A percentile compares a stretch with the other conserved stretches of the same genome.
Conservation (phyloP, 352 stramenopile genomes). For the Phytopythium vexans region DNA sequence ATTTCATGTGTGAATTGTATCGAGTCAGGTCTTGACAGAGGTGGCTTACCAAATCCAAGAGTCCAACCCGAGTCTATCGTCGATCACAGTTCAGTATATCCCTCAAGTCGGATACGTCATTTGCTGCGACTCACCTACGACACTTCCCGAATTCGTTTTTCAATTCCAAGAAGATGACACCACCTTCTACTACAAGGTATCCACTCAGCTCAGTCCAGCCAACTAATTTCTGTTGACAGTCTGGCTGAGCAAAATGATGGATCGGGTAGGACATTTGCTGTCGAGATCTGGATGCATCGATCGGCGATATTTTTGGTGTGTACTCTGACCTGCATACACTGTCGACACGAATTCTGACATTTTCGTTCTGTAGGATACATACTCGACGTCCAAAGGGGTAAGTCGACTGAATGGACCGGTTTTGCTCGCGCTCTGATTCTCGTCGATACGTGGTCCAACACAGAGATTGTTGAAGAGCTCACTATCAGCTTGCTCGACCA, state of each 20-base stretch:
- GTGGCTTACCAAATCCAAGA: slow-evolving; percentile 83
- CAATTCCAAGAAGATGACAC: slow-evolving; percentile 87
- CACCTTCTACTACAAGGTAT: slow-evolving; percentile 87
- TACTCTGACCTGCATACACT: not conserved
- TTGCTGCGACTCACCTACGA: slow-evolving; percentile 65
- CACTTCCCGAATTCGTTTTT: slow-evolving; percentile 75
- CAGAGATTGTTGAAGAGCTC: slow-evolving; percentile 77
- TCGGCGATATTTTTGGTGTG: slow-evolving; percentile 81
- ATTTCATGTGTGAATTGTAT: not conserved
- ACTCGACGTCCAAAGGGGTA: slow-evolving; percentile 76
- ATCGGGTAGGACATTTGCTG: slow-evolving; percentile 63
- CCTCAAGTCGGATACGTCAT: slow-evolving; percentile 87
- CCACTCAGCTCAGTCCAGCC: not conserved
- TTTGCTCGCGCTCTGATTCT: not conserved
- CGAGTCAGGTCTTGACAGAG: slow-evolving; percentile 69
- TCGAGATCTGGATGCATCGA: slow-evolving; percentile 70
- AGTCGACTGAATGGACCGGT: not conserved
- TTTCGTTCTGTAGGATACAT: slow-evolving; percentile 56
- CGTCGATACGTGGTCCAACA: not conserved
- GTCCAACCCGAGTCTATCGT: slow-evolving; percentile 57
- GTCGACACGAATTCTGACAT: slow-evolving; percentile 8
- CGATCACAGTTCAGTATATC: slow-evolving; percentile 85
- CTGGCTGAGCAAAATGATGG: not conserved
- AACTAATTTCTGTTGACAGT: not conserved
- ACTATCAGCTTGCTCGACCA: slow-evolving; percentile 68